These are phyloP conservation scores for Penicillium pancosmium DNA, from an alignment of 495 filamentous ascomycete species.

Conservation along the genomic window DNA sequence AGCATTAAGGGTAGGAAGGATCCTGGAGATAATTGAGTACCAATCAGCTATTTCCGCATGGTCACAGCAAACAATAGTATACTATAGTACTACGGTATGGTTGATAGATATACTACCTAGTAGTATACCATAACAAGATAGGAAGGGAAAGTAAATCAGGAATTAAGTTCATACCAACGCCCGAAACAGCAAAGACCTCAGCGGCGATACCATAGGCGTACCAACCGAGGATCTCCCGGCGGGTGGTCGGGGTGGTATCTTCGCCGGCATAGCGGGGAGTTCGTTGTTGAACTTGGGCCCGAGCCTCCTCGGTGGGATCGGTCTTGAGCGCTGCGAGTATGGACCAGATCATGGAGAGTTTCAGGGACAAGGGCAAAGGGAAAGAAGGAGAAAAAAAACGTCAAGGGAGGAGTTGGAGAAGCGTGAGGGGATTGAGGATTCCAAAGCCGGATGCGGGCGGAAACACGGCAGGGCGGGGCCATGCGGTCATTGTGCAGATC, in stretches of 20 bases:
- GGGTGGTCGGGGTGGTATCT: slow-evolving; percentile 78
- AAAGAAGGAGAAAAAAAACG: slow-evolving; percentile 15
- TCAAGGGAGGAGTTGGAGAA: neutral
- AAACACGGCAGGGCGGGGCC: slow-evolving; percentile 15
- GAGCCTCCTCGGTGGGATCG: slow-evolving; percentile 23
- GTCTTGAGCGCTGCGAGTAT: slow-evolving; percentile 25
- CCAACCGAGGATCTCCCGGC: slow-evolving; percentile 82
- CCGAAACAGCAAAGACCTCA: slow-evolving; percentile 91
- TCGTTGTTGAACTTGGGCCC: slow-evolving; percentile 26
- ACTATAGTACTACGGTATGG: neutral
- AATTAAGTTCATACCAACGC: slow-evolving; percentile 48
- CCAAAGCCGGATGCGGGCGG: slow-evolving; percentile 27
- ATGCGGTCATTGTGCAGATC: slow-evolving; percentile 12
- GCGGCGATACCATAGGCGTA: slow-evolving; percentile 89
- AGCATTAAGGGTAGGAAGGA: slow-evolving; percentile 90
- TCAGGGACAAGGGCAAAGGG: neutral
- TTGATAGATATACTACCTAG: too few species aligned
- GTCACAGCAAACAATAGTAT: neutral
- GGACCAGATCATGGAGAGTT: slow-evolving; percentile 24
- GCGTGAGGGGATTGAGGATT: neutral
- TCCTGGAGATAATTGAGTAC: slow-evolving; percentile 44
- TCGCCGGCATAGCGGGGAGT: slow-evolving; percentile 68
- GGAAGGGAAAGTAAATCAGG: too few species aligned
- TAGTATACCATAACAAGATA: too few species aligned
- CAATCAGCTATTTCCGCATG: neutral